phyloP scores from a whole-genome alignment of 2,329 filamentous ascomycete species.

The Ophiostoma piceae region DNA sequence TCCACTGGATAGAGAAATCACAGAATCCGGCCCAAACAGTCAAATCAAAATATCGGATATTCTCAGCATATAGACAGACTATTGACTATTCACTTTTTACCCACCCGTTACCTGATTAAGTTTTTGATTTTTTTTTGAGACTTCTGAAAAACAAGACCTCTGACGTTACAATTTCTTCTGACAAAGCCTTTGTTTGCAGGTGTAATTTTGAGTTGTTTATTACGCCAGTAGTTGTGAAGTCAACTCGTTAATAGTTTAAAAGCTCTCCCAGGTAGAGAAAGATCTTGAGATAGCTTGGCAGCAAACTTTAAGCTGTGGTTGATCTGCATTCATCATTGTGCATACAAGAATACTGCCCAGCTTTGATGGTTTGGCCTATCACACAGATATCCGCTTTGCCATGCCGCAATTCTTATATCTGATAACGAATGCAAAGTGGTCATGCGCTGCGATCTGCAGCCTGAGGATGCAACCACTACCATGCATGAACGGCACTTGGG shows the following conservation, averaged over 20 bases:
- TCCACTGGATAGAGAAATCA: background rate
- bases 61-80: no score
- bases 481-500: background rate
- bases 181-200: background rate
- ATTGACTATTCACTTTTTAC: no score
- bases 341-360: no score
- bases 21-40: background rate
- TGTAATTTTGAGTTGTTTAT: background rate
- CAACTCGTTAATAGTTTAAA: background rate
- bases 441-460: slow-evolving; percentile 6
- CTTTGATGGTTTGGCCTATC: background rate
- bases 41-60: background rate
- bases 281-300: background rate
- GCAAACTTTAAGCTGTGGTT: background rate
- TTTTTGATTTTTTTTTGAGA: no score
- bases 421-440: slow-evolving; percentile 13
- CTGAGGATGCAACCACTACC: background rate
- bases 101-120: no score
- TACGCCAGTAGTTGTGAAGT: background rate
- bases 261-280: background rate
- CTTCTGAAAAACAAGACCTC: background rate
- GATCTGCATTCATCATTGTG: no score
- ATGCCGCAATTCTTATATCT: background rate
- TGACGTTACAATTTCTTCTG: background rate
- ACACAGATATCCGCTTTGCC: background rate